Base-by-base conservation (phyloP, 805 yeast species). In the Myxozyma nipponensis region DNA sequence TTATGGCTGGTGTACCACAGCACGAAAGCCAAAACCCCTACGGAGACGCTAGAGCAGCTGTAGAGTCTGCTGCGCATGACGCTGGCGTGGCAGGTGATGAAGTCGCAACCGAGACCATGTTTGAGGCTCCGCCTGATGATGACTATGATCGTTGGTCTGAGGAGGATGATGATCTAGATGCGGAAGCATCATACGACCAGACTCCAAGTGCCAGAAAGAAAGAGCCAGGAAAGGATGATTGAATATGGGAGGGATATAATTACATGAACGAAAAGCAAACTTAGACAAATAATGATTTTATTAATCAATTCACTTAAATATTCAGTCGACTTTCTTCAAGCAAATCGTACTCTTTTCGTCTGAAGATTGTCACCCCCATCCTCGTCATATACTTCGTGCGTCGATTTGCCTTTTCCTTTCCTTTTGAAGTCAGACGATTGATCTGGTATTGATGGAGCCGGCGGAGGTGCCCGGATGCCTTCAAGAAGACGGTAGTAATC, bases 401-500 rank as follows among this genome's bases (percentile, higher is more conserved):
- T 35, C n/a, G 18, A 6, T 32, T 39, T 19, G 9, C 42, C 36
- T 39, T 39, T 39, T 5, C 42, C 42, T 17, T 39, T 39, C 7
- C 10, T 9, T 36, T 36, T 36, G 6, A 7, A 40, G 17, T 39
- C 18, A 7, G 13, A 7, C 40, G 23, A 37, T 15, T 35, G 38
- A 5, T 35, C 38, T 9, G n/a, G 10, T 9, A 18, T 15, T 9
- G 40, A 37, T n/a, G n/a, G n/a, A n/a, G n/a, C n/a, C n/a, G n/a
- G n/a, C n/a, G n/a, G n/a, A 21, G 32, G 32, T 9, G 42, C 7
- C 15, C 32, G 54, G 24, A 57, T 41, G 6, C 43, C 52, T 6
- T 62, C 64, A 56, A 81, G 62, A 18, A 87, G 78, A 40, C 90
- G 69, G 46, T 68, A 64, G 65, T 89, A 91, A 59, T 87, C 96